A percentile compares a stretch with the other conserved stretches of the same genome.
These are phyloP conservation scores for Chrysopogon serrulatus DNA, from an alignment of 176 grass and related monocot species.

Conservation along the genomic window DNA sequence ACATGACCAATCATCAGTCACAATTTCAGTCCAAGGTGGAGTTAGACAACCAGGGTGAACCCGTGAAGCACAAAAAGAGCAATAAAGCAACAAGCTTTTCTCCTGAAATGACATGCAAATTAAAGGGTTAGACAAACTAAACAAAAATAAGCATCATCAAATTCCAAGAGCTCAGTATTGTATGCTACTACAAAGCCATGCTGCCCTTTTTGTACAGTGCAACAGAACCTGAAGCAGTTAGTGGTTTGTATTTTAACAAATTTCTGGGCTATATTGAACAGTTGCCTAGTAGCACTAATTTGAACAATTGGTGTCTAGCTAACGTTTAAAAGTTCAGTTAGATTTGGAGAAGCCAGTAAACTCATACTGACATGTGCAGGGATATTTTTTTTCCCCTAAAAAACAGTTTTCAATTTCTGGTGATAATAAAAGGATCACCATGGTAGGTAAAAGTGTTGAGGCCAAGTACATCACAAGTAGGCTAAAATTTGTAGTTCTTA, in stretches of 20 bases:
- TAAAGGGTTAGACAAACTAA: conserved; percentile 1
- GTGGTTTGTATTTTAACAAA: no score
- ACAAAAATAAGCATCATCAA: neutral
- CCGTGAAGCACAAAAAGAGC: conserved; percentile 64
- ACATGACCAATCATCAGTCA: conserved; percentile 91
- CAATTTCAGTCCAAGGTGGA: conserved; percentile 74
- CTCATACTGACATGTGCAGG: neutral
- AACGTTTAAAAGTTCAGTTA: neutral
- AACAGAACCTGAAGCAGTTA: neutral
- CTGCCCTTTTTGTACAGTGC: neutral
- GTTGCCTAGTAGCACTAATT: neutral
- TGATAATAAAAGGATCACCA: neutral
- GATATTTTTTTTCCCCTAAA: neutral
- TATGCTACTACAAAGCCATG: conserved; percentile 8
- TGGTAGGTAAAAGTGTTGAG: neutral
- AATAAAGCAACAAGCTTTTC: conserved; percentile 64
- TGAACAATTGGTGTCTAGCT: neutral
- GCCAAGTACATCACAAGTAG: neutral
- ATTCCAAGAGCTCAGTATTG: neutral
- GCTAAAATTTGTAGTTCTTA: neutral
- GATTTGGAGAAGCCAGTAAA: neutral
- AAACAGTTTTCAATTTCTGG: neutral
- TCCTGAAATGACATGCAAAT: conserved; percentile 50
- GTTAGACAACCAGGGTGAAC: conserved; percentile 84
- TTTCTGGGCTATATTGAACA: neutral